phyloP scores from a whole-genome alignment of 2,329 filamentous ascomycete species.

The Talaromyces sp. region DNA sequence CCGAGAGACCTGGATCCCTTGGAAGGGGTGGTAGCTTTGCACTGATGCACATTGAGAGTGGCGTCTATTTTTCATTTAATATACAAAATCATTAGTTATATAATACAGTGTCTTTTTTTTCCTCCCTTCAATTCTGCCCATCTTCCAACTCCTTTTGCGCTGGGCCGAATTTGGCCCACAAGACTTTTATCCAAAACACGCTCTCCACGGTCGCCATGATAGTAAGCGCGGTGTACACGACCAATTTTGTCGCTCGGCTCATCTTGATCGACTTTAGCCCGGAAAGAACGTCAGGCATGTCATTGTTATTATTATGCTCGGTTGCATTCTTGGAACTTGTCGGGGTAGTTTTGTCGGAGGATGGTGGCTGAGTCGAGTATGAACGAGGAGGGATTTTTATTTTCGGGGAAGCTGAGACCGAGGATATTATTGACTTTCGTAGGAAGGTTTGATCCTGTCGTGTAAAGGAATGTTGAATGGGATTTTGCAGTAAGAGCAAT shows the following conservation, averaged over 20 bases:
- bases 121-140: neutral
- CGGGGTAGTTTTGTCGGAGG: neutral
- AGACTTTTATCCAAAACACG: neutral
- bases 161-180: neutral
- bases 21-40: constrained; percentile 30
- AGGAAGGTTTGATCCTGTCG: neutral
- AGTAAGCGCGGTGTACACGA: neutral
- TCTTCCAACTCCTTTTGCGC: neutral
- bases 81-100: neutral
- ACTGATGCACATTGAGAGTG: neutral
- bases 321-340: neutral
- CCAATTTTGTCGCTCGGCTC: neutral
- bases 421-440: neutral
- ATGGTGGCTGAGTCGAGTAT: neutral
- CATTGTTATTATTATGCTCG: neutral
- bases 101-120: neutral
- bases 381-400: neutral
- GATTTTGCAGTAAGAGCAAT: neutral
- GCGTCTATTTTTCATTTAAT: neutral
- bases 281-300: neutral
- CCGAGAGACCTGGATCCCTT: constrained; percentile 23
- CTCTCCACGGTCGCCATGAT: neutral
- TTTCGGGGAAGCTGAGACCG: neutral
- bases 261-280: neutral
- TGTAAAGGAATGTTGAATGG: neutral